A percentile compares a stretch with the other conserved stretches of the same genome.
Conservation (phyloP, 345 rosid species). For the Eucalyptus guilfoylei region DNA sequence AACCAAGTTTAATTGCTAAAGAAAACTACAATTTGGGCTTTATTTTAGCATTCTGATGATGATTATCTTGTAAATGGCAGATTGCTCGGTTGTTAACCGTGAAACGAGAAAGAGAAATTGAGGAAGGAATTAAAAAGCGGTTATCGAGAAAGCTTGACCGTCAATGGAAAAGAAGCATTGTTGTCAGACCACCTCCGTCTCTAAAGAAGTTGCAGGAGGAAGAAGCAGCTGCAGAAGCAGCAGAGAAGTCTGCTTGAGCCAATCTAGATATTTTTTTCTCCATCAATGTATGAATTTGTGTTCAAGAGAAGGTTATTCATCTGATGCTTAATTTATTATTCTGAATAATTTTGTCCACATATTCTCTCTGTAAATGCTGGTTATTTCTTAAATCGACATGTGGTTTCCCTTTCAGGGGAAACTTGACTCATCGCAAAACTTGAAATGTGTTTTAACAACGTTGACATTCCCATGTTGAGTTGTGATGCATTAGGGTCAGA, state of each 20-base stretch:
- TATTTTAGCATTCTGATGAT: neutral
- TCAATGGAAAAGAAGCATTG: conserved; percentile 84
- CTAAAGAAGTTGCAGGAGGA: conserved; percentile 61
- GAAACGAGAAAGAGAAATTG: conserved; percentile 80
- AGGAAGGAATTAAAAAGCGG: conserved; percentile 81
- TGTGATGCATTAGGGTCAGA: neutral
- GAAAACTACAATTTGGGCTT: neutral
- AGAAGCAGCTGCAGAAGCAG: conserved; percentile 80
- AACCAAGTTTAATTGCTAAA: neutral
- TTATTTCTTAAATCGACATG: neutral
- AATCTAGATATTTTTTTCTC: neutral
- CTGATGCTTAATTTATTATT: neutral
- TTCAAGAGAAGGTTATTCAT: neutral
- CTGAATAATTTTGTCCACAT: neutral
- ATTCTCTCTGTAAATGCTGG: neutral
- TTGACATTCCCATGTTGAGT: neutral
- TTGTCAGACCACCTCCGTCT: conserved; percentile 81
- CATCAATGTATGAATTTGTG: neutral
- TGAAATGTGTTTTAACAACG: neutral
- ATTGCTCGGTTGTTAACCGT: conserved; percentile 78
- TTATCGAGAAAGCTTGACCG: conserved; percentile 85
- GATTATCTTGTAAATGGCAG: conserved; percentile 7
- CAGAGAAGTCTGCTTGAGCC: conserved; percentile 46
- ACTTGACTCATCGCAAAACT: neutral
- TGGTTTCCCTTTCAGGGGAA: neutral